Base-by-base conservation (phyloP, 345 rosid genomes). In the Theobroma cacao region DNA sequence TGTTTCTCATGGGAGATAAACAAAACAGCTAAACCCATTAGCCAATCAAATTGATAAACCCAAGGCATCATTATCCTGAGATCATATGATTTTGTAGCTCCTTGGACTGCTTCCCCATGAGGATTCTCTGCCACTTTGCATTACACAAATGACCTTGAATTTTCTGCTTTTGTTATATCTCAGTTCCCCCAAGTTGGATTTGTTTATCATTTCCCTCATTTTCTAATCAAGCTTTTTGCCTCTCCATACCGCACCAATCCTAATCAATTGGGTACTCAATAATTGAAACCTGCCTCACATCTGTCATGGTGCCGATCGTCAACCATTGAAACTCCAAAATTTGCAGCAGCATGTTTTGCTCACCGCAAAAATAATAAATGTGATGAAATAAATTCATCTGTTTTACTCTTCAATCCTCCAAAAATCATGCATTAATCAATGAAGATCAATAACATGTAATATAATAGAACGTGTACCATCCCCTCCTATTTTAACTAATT, bases 241-340 rank as follows among this genome's bases (percentile, higher is more conserved):
- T 58, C 71, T 34, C 53, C 67, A 53, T 41, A 20, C 53, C 45
- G 63, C 73, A 65, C 24, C 41, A 52, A 52, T 60, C 84, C 26
- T 66, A 66, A 79, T 84, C 77, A 71, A 65, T 48, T 33, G 70
- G 53, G 56, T 45, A 34, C 61, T 79, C 83, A 82, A 87, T 79
- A 82, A 84, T 75, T 79, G 82, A 80, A 61, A 56, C 83, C 70
- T 20, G 40, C 47, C 75, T 74, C 45, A 74, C 84, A 71, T 59
- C 83, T 81, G 83, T 52, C 75, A 64, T 53, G 22, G 13, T 24
- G 14, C 78, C 41, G 8, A 40, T 24, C 34, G 20, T 40, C 74
- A 52, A 45, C 60, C 83, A 58, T 60, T 60, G 13, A 28, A 26
- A 60, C 18, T 4, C 45, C 15, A 60, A 13, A 1, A 5, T 13